Evolutionary conservation across 139 green algal species (phyloP).

Genomic region (Zygnema cylindricum): DNA sequence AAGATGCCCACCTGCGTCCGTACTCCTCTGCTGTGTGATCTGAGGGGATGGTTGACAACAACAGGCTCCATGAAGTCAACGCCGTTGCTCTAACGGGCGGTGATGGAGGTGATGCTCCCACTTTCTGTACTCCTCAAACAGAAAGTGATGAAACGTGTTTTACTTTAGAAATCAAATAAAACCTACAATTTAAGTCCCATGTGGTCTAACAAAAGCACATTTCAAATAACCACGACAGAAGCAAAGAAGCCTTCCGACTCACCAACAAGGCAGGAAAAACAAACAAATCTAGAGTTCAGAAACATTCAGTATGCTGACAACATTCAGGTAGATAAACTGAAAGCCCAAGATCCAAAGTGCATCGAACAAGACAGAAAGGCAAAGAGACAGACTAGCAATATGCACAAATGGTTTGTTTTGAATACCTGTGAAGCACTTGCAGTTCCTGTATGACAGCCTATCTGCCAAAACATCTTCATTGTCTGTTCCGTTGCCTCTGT

Average conservation of each 20-base stretch:
- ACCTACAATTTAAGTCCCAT: no score
- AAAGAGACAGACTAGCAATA: background rate
- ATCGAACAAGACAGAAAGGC: no score
- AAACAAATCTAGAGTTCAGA: no score
- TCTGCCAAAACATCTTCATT: conserved; percentile 18
- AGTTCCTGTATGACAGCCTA: background rate
- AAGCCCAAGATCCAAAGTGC: no score
- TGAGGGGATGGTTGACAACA: conserved; percentile 13
- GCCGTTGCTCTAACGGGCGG: background rate
- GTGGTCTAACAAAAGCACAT: no score
- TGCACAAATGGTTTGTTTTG: background rate
- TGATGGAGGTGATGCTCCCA: background rate
- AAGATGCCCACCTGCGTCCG: conserved; percentile 15
- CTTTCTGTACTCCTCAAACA: background rate
- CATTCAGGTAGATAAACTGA: no score
- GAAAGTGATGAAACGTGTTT: background rate
- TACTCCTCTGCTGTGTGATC: background rate
- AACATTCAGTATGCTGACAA: no score
- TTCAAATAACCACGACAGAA: no score
- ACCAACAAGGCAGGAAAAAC: no score
- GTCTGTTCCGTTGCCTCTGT: background rate
- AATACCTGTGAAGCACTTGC: background rate
- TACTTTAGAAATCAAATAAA: no score
- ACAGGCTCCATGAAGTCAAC: conserved; percentile 17
- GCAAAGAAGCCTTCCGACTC: no score